Base-by-base conservation (phyloP, 495 filamentous ascomycete genomes). In the Aspergillus egyptiacus region DNA sequence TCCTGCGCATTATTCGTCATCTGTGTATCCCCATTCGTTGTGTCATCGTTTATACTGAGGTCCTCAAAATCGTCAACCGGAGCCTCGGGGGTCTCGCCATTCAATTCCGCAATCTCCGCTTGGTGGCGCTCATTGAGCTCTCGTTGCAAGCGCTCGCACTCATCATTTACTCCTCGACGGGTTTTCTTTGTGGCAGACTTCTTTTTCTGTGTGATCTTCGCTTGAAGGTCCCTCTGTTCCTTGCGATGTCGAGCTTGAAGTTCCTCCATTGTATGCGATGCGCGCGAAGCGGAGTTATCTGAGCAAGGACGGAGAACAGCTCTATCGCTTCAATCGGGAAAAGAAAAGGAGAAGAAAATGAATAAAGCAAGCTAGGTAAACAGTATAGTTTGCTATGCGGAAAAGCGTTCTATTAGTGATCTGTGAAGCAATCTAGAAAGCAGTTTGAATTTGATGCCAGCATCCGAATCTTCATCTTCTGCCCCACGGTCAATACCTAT, bases 111-210 rank as follows among this genome's bases (percentile, higher is more conserved):
- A 2, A 87, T 57, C 58, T 97, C 91, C 1, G 62, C 63, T 23
- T 75, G 73, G 2, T 95, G 90, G 37, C 66, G 68, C 47, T 85
- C 81, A 38, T 76, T 78, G n/a, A 91, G 64, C 25, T 85, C 73
- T 15, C 70, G 63, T 65, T 91, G 87, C 47, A 91, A 74, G 46
- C 76, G 70, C 23, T 82, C 83, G 64, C 89, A 93, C 68, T 94
- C 86, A 53, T 89, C 82, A 57, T 86, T 90, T 55, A 97, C 76
- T 32, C 84, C 84, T 66, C 89, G 94, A 24, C 93, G 81, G 13
- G 89, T 96, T 77, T 96, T 97, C 70, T 96, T 98, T 30, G 85
- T 93, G 20, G 93, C 90, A 45, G 82, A 78, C 70, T 95, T 96
- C 73, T 95, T 96, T 72, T 95, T 96, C 70, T 87, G 89, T 6